phyloP scores from a whole-genome alignment of 371 early-diverging fungal genomes.

The Rhizopus arrhizus region DNA sequence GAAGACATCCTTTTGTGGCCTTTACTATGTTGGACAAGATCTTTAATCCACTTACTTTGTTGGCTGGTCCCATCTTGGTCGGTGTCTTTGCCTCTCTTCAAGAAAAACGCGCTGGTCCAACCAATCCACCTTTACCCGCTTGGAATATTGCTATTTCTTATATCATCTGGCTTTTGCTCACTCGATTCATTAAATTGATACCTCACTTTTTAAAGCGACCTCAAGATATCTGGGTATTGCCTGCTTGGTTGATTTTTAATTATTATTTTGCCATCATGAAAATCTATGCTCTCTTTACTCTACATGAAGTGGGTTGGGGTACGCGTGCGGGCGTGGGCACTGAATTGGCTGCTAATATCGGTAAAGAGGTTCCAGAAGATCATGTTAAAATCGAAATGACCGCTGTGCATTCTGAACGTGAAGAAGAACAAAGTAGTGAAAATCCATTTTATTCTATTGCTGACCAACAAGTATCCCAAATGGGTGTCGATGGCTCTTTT shows the following conservation, averaged over 20 bases:
- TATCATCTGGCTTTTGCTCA: constrained; percentile 66
- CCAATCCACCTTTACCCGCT: constrained; percentile 37
- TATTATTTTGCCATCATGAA: constrained; percentile 77
- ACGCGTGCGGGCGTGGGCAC: constrained; percentile 63
- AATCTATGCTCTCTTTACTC: constrained; percentile 69
- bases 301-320: constrained; percentile 77
- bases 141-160: constrained; percentile 70
- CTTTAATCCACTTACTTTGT: constrained; percentile 72
- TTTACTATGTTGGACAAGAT: constrained; percentile 80
- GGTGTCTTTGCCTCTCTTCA: constrained; percentile 37
- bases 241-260: constrained; percentile 71
- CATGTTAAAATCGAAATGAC: constrained; percentile 42
- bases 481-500: constrained; percentile 21
- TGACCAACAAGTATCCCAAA: constrained; percentile 11
- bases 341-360: constrained; percentile 45
- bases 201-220: constrained; percentile 72
- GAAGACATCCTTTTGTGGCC: constrained; percentile 70
- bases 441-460: constrained; percentile 25
- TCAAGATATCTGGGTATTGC: constrained; percentile 65
- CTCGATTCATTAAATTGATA: constrained; percentile 69
- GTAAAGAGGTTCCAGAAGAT: constrained; percentile 18
- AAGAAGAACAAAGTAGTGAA: constrained; percentile 5
- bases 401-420: constrained; percentile 20
- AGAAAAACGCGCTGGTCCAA: constrained; percentile 33
- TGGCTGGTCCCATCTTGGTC: constrained; percentile 73